phyloP scores from a whole-genome alignment of 306 rosid species.

The Hippophae gyantsensis region DNA sequence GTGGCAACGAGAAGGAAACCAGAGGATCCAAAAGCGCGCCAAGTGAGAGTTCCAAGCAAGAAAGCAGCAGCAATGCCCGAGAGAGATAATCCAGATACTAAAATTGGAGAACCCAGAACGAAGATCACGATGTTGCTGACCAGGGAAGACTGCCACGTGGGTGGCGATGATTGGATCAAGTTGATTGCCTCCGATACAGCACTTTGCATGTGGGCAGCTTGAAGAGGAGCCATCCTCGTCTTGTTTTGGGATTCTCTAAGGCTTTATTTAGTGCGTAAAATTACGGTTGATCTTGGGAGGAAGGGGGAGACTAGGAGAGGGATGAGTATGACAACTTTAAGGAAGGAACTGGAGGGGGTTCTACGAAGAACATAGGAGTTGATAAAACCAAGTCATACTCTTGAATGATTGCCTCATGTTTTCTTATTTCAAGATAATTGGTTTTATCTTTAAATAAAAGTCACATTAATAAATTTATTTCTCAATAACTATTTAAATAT shows the following conservation, averaged over 20 bases:
- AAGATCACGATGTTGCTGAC: conserved; percentile 61
- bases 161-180: conserved; percentile 64
- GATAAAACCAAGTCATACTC: conserved; percentile 13
- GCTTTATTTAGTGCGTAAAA: conserved; percentile 10
- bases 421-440: no score
- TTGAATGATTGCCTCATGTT: neutral
- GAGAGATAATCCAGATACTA: conserved; percentile 66
- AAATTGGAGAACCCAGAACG: conserved; percentile 57
- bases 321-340: conserved; percentile 16
- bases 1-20: conserved; percentile 88
- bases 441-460: no score
- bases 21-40: conserved; percentile 89
- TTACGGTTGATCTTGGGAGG: conserved; percentile 4
- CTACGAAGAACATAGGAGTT: conserved; percentile 16
- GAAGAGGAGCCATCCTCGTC: conserved; percentile 22
- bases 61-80: conserved; percentile 84
- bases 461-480: no score
- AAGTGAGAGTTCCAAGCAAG: conserved; percentile 85
- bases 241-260: conserved; percentile 7
- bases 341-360: conserved; percentile 18
- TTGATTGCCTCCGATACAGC: conserved; percentile 40
- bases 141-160: conserved; percentile 74
- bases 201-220: conserved; percentile 30
- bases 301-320: conserved; percentile 10
- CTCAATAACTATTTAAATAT: no score